These are phyloP conservation scores for Stephania cephalantha DNA, from an alignment of 164 flowering plant genomes.

Conservation along the genomic window DNA sequence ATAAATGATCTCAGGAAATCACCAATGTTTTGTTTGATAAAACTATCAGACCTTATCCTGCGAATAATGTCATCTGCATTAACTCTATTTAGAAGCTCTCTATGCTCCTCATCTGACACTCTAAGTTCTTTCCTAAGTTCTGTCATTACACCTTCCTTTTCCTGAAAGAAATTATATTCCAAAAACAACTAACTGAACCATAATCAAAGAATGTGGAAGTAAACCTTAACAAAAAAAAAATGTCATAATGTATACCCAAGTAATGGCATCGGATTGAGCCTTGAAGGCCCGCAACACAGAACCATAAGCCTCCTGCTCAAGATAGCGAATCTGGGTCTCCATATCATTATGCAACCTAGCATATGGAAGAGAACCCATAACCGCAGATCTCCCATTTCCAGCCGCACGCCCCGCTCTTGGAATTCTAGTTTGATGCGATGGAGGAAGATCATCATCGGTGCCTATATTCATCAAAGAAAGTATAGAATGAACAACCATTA, in stretches of 20 bases:
- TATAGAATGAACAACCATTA: too few species aligned
- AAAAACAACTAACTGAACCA: neutral
- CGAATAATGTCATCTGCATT: constrained; percentile 11
- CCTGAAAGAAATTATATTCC: constrained; percentile 1
- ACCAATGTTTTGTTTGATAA: neutral
- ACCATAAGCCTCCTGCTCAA: constrained; percentile 10
- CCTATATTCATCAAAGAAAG: constrained; percentile 1
- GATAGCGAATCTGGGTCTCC: constrained; percentile 11
- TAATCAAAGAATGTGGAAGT: neutral
- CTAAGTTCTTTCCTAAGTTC: constrained; percentile 10
- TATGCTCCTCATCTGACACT: constrained; percentile 11
- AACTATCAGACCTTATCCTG: constrained; percentile 8
- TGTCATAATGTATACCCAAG: neutral
- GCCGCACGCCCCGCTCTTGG: constrained; percentile 6
- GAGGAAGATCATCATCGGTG: constrained; percentile 15
- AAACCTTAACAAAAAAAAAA: neutral
- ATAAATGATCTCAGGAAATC: neutral
- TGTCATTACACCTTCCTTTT: constrained; percentile 8
- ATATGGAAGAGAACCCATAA: constrained; percentile 8
- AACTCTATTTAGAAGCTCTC: constrained; percentile 12
- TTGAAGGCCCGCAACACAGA: constrained; percentile 10
- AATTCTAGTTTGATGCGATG: constrained; percentile 12
- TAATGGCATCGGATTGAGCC: constrained; percentile 10
- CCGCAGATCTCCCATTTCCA: constrained; percentile 10
- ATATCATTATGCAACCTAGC: constrained; percentile 11